phyloP scores from a whole-genome alignment of 2,329 filamentous ascomycete genomes.

The Sordariomycetes sp. region DNA sequence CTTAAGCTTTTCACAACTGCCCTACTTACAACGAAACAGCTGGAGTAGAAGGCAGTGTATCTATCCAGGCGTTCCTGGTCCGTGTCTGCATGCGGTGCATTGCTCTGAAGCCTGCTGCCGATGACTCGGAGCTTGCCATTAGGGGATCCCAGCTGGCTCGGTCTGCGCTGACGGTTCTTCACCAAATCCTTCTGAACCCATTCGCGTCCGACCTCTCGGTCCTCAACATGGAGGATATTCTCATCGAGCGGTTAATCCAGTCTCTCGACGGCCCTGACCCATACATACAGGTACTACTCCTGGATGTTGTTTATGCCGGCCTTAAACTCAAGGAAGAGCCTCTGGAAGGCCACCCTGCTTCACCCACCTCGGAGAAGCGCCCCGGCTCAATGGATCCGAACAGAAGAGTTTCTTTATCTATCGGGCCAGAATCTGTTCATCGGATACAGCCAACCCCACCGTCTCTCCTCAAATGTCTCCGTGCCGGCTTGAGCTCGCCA shows the following conservation, averaged over 20 bases:
- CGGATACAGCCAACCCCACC: conserved; percentile 28
- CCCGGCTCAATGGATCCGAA: conserved; percentile 25
- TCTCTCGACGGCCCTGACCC: conserved; percentile 53
- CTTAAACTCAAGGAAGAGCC: conserved; percentile 52
- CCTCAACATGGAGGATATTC: conserved; percentile 57
- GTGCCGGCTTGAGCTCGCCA: conserved; percentile 66
- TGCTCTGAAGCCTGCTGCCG: conserved; percentile 25
- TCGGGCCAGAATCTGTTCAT: conserved; percentile 23
- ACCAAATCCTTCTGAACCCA: conserved; percentile 56
- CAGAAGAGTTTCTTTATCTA: background rate
- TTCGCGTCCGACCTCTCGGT: conserved; percentile 47
- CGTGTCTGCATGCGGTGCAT: conserved; percentile 56
- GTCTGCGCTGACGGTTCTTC: conserved; percentile 57
- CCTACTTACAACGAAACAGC: conserved; percentile 20
- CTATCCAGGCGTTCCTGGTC: conserved; percentile 58
- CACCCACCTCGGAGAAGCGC: conserved; percentile 36
- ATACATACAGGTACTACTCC: conserved; percentile 63
- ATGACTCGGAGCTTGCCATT: conserved; percentile 18
- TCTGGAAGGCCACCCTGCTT: conserved; percentile 26
- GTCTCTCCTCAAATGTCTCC: conserved; percentile 72
- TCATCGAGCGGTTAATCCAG: conserved; percentile 58
- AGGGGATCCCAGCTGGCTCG: conserved; percentile 59
- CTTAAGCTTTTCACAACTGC: background rate
- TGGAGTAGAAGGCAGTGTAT: conserved; percentile 42
- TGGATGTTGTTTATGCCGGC: conserved; percentile 67